Percentiles rank a stretch among this genome's conserved stretches.
phyloP scores from a whole-genome alignment of 257 asterid species.

The Agastache rugosa region DNA sequence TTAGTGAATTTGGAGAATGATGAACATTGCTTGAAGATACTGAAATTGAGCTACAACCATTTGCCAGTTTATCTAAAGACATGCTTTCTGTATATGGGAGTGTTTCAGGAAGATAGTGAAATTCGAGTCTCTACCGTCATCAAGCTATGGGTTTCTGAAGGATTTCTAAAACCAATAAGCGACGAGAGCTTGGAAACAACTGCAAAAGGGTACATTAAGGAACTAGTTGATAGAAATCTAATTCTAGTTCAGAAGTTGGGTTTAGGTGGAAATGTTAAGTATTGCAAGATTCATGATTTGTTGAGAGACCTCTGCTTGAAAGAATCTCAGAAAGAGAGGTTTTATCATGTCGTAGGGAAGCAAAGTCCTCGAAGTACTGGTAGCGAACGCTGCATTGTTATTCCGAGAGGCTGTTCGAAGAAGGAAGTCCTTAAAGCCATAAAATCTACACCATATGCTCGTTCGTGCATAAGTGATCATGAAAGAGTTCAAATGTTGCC shows the following conservation, averaged over 20 bases:
- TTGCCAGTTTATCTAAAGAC: background rate
- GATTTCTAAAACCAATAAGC: background rate
- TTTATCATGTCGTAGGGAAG: background rate
- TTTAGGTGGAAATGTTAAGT: background rate
- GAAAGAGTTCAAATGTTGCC: too few relatives aligned
- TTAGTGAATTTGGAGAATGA: background rate
- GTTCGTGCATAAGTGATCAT: background rate
- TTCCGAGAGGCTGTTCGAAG: too few relatives aligned
- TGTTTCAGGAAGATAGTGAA: background rate
- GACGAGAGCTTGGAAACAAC: background rate
- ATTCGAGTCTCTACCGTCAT: background rate
- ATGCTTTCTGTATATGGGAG: slow-evolving; percentile 6
- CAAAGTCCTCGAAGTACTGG: too few relatives aligned
- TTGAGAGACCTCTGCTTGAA: background rate
- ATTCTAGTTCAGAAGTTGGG: background rate
- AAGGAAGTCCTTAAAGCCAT: too few relatives aligned
- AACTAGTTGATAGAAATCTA: background rate
- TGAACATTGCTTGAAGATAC: background rate
- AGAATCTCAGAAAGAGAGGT: background rate
- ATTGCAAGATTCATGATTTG: slow-evolving; percentile 2
- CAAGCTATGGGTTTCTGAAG: background rate
- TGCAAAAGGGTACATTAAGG: background rate
- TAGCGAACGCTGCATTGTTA: too few relatives aligned
- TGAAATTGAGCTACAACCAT: background rate
- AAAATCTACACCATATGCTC: background rate